Percentiles rank a stretch among this genome's conserved stretches.
phyloP scores from a whole-genome alignment of 805 yeast species.

The Jamesozyma hellenica region DNA sequence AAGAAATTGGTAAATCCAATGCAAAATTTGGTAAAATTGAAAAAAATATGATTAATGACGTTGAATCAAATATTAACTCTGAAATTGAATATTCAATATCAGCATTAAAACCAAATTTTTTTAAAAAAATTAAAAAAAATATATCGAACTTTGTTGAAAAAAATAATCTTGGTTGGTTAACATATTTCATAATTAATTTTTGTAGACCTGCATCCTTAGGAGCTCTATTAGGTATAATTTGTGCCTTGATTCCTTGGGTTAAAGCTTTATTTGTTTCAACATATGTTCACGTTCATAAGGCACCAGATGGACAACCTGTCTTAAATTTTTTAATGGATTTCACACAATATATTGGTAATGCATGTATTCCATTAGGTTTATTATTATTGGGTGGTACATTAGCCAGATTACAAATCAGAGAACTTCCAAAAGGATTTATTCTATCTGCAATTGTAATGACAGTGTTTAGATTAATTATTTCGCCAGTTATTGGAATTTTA shows the following conservation, averaged over 20 bases:
- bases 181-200: conserved; percentile 40
- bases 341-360: conserved; percentile 69
- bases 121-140: conserved; percentile 5
- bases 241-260: conserved; percentile 80
- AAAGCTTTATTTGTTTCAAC: conserved; percentile 58
- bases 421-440: conserved; percentile 53
- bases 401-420: conserved; percentile 53
- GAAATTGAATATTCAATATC: background rate
- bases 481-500: conserved; percentile 72
- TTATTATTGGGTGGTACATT: conserved; percentile 79
- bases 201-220: conserved; percentile 64
- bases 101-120: background rate
- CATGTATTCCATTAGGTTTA: conserved; percentile 82
- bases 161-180: conserved; percentile 28
- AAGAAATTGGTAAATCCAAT: conserved; percentile 22
- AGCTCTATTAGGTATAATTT: conserved; percentile 51
- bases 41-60: background rate
- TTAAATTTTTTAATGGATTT: conserved; percentile 79
- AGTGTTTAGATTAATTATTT: conserved; percentile 45
- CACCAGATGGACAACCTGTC: conserved; percentile 82
- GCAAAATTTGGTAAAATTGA: conserved; percentile 9
- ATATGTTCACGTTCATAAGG: conserved; percentile 45
- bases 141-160: conserved; percentile 18
- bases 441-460: conserved; percentile 52
- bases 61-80: background rate